These are phyloP conservation scores for Moniliophthora roreri DNA, from an alignment of 1,284 basidiomycete species.

Conservation along the genomic window DNA sequence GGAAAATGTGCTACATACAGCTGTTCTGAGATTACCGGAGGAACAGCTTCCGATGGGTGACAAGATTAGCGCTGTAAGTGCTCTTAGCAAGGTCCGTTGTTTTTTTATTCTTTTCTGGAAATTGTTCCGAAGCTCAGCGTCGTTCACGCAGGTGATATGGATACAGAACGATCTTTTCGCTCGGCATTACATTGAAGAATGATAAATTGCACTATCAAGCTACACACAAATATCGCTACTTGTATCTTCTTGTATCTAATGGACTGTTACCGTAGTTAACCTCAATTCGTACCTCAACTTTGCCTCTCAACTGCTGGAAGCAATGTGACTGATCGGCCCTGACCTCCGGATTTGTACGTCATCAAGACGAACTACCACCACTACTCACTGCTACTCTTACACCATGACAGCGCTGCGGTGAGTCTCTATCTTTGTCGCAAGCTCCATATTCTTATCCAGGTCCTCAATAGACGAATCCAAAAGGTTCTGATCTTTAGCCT, in stretches of 20 bases:
- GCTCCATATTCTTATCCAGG: conserved; percentile 1
- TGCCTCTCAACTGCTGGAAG: too few relatives aligned
- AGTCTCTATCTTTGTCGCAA: conserved; percentile 9
- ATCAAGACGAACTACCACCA: neutral
- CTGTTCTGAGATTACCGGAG: conserved; percentile 29
- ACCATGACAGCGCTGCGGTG: conserved; percentile 63
- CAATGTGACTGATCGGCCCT: too few relatives aligned
- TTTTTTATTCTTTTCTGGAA: neutral
- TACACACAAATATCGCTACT: too few relatives aligned
- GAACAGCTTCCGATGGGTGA: conserved; percentile 23
- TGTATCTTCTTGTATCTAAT: too few relatives aligned
- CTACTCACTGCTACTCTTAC: neutral
- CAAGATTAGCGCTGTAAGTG: conserved; percentile 41
- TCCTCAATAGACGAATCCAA: conserved; percentile 57
- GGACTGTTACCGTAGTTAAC: too few relatives aligned
- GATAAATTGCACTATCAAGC: too few relatives aligned
- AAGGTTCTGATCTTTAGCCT: conserved; percentile 42
- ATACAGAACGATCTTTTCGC: conserved; percentile 50
- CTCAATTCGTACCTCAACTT: neutral
- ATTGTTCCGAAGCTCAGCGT: neutral
- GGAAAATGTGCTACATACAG: conserved; percentile 29
- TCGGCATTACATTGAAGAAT: conserved; percentile 38
- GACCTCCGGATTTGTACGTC: too few relatives aligned
- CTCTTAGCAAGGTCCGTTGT: conserved; percentile 42
- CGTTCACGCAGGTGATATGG: conserved; percentile 36